Evolutionary conservation across 495 filamentous ascomycete species (phyloP), one percentile per base, ranked within the genome.

Genomic region (Apodospora peruviana): DNA sequence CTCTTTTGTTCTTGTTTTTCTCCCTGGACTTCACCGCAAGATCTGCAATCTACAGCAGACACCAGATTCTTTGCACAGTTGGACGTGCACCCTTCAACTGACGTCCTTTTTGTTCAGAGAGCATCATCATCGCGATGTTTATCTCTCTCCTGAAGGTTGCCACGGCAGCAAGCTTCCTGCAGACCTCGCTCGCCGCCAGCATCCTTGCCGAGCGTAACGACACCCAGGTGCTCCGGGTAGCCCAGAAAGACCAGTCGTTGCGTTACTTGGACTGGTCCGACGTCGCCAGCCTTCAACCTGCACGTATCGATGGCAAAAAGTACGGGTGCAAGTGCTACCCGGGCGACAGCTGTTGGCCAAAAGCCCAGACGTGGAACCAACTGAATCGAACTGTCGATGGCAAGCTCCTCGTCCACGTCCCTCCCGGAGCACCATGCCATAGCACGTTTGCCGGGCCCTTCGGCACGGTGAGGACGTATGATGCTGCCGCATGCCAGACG

Each of bases 281-380:
- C 2, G 49, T 40, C 17, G 45, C 40, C 16, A 9, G 21, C 3
- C 53, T 56, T 10, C 16, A 40, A 7, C 24, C 39, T 1, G 22
- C 44, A 5, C 38, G 24, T 1, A 18, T 23, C 45, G 57, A 64
- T 3, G 59, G 59, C 39, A 47, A 45, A 24, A 38, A 51, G 7
- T 66, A 62, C 45, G 53, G 45, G 23, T 70, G 64, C 48, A 70
- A 69, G 51, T 70, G 65, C 36, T 63, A 61, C 19, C n/a, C 53
- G 8, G 64, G 54, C n/a, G 53, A 66, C 22, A 46, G 51, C 4
- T 70, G 67, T 48, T 70, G 67, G 67, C 67, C 67, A 1, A 42
- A 42, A 9, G 37, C 45, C 5, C 36, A 22, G n/a, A 46, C 56
- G 21, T 70, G 67, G 65, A 39, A 42, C 14, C 34, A 42, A 7